A percentile compares a stretch with the other conserved stretches of the same genome.
phyloP scores from a whole-genome alignment of 371 early-diverging fungal species.

The Apophysomyces variabilis region DNA sequence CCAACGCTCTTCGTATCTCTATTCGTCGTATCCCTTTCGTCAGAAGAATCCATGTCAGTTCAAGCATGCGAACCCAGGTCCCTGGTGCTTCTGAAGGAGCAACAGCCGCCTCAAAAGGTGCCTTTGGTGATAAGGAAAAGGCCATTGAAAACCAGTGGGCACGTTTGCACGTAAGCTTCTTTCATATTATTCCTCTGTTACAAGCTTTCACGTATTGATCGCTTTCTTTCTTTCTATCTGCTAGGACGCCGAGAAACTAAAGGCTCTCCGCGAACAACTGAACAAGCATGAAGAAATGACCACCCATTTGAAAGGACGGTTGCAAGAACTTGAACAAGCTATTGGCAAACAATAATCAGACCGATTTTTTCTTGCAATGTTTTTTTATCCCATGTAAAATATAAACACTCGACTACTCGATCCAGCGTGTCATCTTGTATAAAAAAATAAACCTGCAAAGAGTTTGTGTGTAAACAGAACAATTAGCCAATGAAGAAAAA shows the following conservation, averaged over 20 bases:
- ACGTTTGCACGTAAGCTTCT: conserved; percentile 40
- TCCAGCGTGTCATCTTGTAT: too few species aligned
- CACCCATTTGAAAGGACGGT: background rate
- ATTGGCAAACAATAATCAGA: background rate
- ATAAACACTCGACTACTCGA: too few species aligned
- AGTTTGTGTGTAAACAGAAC: too few species aligned
- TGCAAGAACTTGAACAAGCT: background rate
- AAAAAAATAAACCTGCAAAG: too few species aligned
- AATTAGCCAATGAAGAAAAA: too few species aligned
- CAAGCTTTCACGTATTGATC: background rate
- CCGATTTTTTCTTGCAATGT: too few species aligned
- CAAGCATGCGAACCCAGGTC: conserved; percentile 9
- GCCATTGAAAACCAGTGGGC: conserved; percentile 56
- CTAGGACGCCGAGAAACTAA: conserved; percentile 52
- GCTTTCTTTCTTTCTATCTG: background rate
- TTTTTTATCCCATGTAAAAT: too few species aligned
- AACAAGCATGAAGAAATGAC: conserved; percentile 9
- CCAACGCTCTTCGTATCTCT: background rate
- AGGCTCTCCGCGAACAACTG: conserved; percentile 30
- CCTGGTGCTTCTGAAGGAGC: conserved; percentile 40
- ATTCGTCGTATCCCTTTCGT: background rate
- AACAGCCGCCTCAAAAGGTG: conserved; percentile 35
- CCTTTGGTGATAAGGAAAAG: conserved; percentile 52
- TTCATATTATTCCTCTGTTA: background rate
- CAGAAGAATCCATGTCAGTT: background rate